Conservation (phyloP, 2,329 filamentous ascomycete species). For the Pestalotiopsis fici region DNA sequence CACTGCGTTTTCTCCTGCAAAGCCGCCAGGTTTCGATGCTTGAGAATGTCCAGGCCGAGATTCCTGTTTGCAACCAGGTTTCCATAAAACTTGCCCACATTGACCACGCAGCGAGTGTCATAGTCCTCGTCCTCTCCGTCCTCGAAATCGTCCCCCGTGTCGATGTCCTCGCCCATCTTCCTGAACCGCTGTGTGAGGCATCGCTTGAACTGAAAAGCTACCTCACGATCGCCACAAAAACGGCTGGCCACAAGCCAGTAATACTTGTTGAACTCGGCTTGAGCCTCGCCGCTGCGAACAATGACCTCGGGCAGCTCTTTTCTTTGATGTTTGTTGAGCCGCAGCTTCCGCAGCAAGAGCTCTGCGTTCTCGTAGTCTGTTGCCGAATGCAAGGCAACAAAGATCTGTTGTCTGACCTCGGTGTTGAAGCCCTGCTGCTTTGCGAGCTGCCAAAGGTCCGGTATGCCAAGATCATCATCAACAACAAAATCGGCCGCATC, state of each 20-base stretch:
- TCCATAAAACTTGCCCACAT: slow-evolving; percentile 57
- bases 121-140: slow-evolving; percentile 56
- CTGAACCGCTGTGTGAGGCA: slow-evolving; percentile 85
- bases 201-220: slow-evolving; percentile 85
- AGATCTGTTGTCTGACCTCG: slow-evolving; percentile 85
- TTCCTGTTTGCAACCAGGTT: slow-evolving; percentile 47
- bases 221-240: slow-evolving; percentile 72
- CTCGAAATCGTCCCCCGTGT: slow-evolving; percentile 57
- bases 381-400: slow-evolving; percentile 85
- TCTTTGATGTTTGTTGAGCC: slow-evolving; percentile 82
- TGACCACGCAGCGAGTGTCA: slow-evolving; percentile 52
- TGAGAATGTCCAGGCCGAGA: slow-evolving; percentile 52
- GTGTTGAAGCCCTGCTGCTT: slow-evolving; percentile 85
- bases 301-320: slow-evolving; percentile 86
- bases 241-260: slow-evolving; percentile 83
- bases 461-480: slow-evolving; percentile 50
- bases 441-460: slow-evolving; percentile 75
- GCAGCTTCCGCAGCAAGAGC: slow-evolving; percentile 75
- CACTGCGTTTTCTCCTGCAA: slow-evolving; percentile 74
- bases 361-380: slow-evolving; percentile 84
- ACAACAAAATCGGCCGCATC: slow-evolving; percentile 32
- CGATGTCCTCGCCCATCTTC: slow-evolving; percentile 76
- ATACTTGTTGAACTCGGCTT: slow-evolving; percentile 87
- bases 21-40: slow-evolving; percentile 77
- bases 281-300: slow-evolving; percentile 82